Percentiles rank a stretch among this genome's conserved stretches.
Conservation (phyloP, 2,329 filamentous ascomycete genomes). For the Orbilia brochopaga region DNA sequence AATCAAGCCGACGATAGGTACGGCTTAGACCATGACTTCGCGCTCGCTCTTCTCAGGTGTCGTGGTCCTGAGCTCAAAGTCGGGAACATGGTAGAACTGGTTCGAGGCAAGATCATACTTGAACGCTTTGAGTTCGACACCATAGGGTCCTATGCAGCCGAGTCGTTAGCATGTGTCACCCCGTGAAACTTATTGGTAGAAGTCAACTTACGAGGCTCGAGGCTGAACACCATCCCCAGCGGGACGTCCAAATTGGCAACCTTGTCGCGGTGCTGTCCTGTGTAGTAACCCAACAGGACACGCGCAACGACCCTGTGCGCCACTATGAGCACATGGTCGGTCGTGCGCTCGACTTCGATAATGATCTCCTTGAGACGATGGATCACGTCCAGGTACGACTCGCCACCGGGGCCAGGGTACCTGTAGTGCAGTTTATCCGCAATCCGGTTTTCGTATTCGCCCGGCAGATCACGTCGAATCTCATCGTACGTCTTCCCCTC, state of each 20-base stretch:
- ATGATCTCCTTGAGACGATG: constrained; percentile 94
- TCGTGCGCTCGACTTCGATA: constrained; percentile 94
- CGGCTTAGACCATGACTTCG: constrained; percentile 30
- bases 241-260: constrained; percentile 95
- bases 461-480: constrained; percentile 76
- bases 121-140: constrained; percentile 95
- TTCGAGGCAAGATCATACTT: constrained; percentile 78
- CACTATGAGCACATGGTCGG: constrained; percentile 89
- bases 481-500: constrained; percentile 95
- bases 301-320: constrained; percentile 90
- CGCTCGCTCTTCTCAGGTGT: constrained; percentile 43
- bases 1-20: neutral
- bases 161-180: constrained; percentile 27
- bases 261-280: constrained; percentile 85
- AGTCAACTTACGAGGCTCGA: constrained; percentile 71
- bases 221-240: constrained; percentile 88
- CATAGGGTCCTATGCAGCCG: constrained; percentile 75
- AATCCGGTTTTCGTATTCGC: constrained; percentile 80
- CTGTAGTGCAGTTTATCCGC: constrained; percentile 93
- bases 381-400: constrained; percentile 96
- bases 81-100: constrained; percentile 84
- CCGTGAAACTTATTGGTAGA: constrained; percentile 13
- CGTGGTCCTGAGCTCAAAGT: constrained; percentile 61
- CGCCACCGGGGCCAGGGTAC: constrained; percentile 92
- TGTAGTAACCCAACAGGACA: constrained; percentile 94